Evolutionary conservation across 2,329 filamentous ascomycete species (phyloP).

Genomic region (Fusarium annulatum): DNA sequence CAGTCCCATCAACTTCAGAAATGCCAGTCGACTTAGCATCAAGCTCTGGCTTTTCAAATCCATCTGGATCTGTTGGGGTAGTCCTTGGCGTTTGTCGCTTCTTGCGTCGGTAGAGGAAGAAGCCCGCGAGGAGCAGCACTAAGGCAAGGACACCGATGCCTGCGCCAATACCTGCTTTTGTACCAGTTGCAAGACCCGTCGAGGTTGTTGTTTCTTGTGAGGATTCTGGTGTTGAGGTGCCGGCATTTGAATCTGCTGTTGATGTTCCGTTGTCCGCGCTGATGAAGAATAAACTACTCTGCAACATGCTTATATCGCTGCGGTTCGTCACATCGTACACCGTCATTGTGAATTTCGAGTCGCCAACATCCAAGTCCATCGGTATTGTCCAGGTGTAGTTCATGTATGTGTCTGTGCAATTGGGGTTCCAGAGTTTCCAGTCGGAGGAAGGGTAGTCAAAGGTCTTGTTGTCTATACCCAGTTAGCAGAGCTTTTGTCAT

Average conservation of each 20-base stretch:
- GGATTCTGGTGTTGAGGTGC: neutral
- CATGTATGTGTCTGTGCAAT: neutral
- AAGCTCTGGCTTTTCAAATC: neutral
- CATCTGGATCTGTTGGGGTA: neutral
- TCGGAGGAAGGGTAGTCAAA: neutral
- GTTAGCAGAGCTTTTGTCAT: neutral
- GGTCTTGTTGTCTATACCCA: neutral
- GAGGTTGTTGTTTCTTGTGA: neutral
- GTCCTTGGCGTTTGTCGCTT: neutral
- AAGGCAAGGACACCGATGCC: neutral
- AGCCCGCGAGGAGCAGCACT: neutral
- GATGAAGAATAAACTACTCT: constrained; percentile 8
- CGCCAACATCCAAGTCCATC: neutral
- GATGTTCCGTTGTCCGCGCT: neutral
- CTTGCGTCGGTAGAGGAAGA: neutral
- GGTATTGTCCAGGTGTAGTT: constrained; percentile 3
- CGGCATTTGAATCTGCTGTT: neutral
- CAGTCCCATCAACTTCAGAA: neutral
- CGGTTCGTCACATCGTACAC: neutral
- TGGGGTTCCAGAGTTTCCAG: neutral
- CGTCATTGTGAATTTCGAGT: neutral
- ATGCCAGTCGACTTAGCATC: neutral
- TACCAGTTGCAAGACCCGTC: neutral
- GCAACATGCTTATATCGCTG: neutral
- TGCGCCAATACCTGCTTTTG: neutral